A percentile compares a stretch with the other conserved stretches of the same genome.
These are phyloP conservation scores for Pichia sorboxylosa DNA, from an alignment of 1,139 yeast species.

Conservation along the genomic window DNA sequence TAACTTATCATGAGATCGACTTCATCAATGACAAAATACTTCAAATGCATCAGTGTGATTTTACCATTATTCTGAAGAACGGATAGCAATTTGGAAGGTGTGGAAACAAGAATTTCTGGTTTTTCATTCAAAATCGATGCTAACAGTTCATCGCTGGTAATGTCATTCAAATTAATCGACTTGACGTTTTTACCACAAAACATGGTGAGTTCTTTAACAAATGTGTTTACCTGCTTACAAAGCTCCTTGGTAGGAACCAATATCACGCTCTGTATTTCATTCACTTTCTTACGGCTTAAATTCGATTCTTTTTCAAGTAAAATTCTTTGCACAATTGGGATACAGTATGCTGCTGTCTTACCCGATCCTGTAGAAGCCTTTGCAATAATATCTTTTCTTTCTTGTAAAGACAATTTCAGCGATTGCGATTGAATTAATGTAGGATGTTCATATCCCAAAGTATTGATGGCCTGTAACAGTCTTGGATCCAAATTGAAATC, in stretches of 20 bases:
- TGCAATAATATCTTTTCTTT: constrained; percentile 75
- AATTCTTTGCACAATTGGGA: constrained; percentile 80
- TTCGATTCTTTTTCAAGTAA: constrained; percentile 31
- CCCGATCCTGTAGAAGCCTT: constrained; percentile 80
- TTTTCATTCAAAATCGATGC: constrained; percentile 55
- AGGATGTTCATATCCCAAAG: constrained; percentile 73
- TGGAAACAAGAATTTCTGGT: constrained; percentile 77
- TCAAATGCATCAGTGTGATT: constrained; percentile 42
- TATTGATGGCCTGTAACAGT: constrained; percentile 70
- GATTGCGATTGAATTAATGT: constrained; percentile 85
- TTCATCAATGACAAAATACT: constrained; percentile 81
- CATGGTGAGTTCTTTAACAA: constrained; percentile 53
- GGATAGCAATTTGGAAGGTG: constrained; percentile 70
- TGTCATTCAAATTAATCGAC: constrained; percentile 60
- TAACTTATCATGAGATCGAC: constrained; percentile 85
- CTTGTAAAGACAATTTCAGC: constrained; percentile 83
- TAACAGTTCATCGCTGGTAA: constrained; percentile 59
- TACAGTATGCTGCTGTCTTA: constrained; percentile 77
- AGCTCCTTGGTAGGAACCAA: constrained; percentile 94
- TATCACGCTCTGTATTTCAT: constrained; percentile 75
- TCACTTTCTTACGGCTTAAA: not conserved
- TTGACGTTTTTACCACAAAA: constrained; percentile 62
- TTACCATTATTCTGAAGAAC: constrained; percentile 38
- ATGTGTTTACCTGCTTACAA: constrained; percentile 75
- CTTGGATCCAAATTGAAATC: constrained; percentile 69